A percentile compares a stretch with the other conserved stretches of the same genome.
phyloP scores from a whole-genome alignment of 495 filamentous ascomycete genomes.

The Neurospora cerealis region DNA sequence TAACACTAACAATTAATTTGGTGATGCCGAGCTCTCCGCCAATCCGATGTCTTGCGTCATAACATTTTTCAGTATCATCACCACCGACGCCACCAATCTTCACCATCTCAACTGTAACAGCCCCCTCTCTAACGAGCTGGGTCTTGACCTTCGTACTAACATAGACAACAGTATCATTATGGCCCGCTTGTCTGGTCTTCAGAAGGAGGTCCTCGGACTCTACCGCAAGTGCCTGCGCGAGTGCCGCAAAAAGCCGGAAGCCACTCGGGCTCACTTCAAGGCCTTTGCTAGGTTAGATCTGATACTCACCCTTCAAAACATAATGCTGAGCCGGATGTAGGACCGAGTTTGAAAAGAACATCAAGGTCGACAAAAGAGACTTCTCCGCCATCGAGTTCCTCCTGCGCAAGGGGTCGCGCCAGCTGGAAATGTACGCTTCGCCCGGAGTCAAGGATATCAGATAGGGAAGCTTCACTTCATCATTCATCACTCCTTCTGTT shows the following conservation, averaged over 20 bases:
- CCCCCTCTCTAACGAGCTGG: background rate
- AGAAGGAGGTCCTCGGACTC: slow-evolving; percentile 75
- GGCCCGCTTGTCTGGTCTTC: slow-evolving; percentile 68
- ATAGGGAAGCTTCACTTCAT: slow-evolving; percentile 15
- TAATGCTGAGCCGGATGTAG: slow-evolving; percentile 30
- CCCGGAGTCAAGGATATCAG: slow-evolving; percentile 76
- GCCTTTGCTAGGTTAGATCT: slow-evolving; percentile 26
- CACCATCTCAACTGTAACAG: background rate
- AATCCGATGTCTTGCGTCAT: background rate
- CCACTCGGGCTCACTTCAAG: slow-evolving; percentile 31
- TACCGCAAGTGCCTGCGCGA: slow-evolving; percentile 80
- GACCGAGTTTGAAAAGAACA: slow-evolving; percentile 64
- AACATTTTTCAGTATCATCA: background rate
- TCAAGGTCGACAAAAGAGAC: slow-evolving; percentile 70
- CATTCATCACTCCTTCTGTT: background rate
- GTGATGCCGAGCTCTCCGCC: background rate
- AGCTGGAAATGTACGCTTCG: slow-evolving; percentile 75
- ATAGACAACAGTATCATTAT: background rate
- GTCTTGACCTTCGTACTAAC: background rate
- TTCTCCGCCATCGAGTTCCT: slow-evolving; percentile 84
- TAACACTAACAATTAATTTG: background rate
- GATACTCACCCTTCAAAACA: background rate
- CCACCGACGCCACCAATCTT: background rate
- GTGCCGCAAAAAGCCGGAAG: slow-evolving; percentile 65
- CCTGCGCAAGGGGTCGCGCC: slow-evolving; percentile 70